Conservation (phyloP, 257 asterid genomes). For the Paraleonurus japonicus region DNA sequence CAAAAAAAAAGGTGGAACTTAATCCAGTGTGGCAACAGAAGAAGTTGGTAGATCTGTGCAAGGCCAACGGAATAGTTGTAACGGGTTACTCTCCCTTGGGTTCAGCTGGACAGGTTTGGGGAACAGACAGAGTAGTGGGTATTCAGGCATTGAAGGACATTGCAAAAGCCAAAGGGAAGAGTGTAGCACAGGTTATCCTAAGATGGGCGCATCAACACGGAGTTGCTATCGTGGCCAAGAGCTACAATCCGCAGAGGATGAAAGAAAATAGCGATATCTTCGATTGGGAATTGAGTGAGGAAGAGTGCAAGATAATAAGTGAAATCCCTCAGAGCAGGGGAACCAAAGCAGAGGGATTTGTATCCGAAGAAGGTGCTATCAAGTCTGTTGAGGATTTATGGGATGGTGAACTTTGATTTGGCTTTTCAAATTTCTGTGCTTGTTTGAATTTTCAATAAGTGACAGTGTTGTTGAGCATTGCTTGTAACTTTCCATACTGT, state of each 20-base stretch:
- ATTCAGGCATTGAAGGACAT: not conserved
- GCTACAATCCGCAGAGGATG: not conserved
- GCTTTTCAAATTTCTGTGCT: not conserved
- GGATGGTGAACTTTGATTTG: not conserved
- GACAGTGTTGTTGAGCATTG: too few relatives aligned
- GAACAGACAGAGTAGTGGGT: not conserved
- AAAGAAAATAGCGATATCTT: not conserved
- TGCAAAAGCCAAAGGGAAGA: constrained; percentile 3
- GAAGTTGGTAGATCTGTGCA: not conserved
- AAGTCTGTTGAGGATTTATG: constrained; percentile 8
- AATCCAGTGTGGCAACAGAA: not conserved
- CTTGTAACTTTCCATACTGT: too few relatives aligned
- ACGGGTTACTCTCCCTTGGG: not conserved
- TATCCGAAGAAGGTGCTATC: not conserved
- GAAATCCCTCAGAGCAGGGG: constrained; percentile 7
- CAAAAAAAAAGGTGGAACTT: not conserved
- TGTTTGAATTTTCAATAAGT: not conserved
- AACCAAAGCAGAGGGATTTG: not conserved
- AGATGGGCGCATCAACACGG: not conserved
- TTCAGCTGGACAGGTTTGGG: too few relatives aligned
- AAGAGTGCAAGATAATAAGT: not conserved
- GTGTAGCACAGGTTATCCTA: too few relatives aligned
- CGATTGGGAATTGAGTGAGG: constrained; percentile 4
- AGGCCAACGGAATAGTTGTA: not conserved
- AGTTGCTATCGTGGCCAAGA: not conserved